phyloP scores from a whole-genome alignment of 2,329 filamentous ascomycete species.

The Didymella glomerata region DNA sequence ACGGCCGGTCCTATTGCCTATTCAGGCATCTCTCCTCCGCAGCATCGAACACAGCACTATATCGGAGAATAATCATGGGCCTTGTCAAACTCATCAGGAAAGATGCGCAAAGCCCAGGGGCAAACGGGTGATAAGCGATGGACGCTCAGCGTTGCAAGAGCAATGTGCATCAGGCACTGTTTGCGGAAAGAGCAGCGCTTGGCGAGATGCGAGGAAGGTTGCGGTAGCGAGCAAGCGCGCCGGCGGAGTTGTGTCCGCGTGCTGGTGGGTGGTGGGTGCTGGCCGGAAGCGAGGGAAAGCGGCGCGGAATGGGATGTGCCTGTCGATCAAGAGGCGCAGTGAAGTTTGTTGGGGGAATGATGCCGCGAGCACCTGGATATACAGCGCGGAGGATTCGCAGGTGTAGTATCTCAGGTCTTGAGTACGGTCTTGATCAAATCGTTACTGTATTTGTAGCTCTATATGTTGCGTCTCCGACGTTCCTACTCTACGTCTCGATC shows the following conservation, averaged over 20 bases:
- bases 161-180: constrained; percentile 9
- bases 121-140: constrained; percentile 2
- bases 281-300: neutral
- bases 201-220: neutral
- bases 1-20: constrained; percentile 11
- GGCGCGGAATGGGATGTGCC: constrained; percentile 5
- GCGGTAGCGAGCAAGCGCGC: constrained; percentile 1
- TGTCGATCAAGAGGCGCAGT: constrained; percentile 9
- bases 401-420: no score
- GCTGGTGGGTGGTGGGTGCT: neutral
- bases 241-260: constrained; percentile 5
- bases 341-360: constrained; percentile 10
- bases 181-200: constrained; percentile 13
- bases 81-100: constrained; percentile 8
- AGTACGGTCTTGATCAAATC: neutral
- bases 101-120: constrained; percentile 9
- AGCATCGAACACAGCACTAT: constrained; percentile 20
- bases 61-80: constrained; percentile 13
- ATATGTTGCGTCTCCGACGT: neutral
- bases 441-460: neutral
- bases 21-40: constrained; percentile 15
- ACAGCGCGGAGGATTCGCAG: neutral
- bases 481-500: neutral
- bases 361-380: neutral
- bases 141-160: neutral